Evolutionary conservation across 1,284 basidiomycete genomes (phyloP), one percentile per base, ranked within the genome.

Genomic region (Paramarasmius palmivorus): DNA sequence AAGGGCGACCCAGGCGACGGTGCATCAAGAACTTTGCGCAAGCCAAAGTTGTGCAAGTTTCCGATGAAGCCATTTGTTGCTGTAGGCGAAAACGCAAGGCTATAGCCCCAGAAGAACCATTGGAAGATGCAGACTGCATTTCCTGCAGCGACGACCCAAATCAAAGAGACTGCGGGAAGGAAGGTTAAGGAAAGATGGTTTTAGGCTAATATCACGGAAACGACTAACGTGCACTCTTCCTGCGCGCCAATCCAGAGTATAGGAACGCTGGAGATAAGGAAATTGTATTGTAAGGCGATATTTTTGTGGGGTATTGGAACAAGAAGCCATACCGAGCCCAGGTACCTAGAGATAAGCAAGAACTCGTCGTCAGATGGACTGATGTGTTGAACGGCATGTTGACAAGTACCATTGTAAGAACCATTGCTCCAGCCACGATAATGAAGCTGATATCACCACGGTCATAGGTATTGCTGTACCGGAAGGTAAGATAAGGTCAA

Each of bases 81-180:
- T 0, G 86, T 82, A 10, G 83, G 74, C 3, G 89, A 91, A 67
- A 93, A 93, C 2, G 90, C 89, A 34, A 93, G 75, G 1, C 87
- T 88, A 71, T 93, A 93, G 15, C 90, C 91, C 87, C 88, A 90
- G 71, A 91, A 83, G 67, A 79, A 93, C 92, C 92, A 95, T 66
- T 95, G 93, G 73, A 97, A 90, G 59, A 95, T 88, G 56, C 86
- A 86, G 59, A 94, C 76, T 2, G 90, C 88, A 59, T 91, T 89
- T 62, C 82, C 79, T 5, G 86, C 85, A 44, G 81, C 76, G 53
- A 86, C 83, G 9, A 78, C 84, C 84, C 84, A 90, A 40, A 89
- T 84, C 29, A 89, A 68, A 19, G 84, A 81, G 10, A 90, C 76
- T 77, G 52, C 15, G 10, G 15, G 50, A 39, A 37, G 10, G 15